phyloP scores from a whole-genome alignment of 192 early-diverging fungal species.

The Piromyces finnis region DNA sequence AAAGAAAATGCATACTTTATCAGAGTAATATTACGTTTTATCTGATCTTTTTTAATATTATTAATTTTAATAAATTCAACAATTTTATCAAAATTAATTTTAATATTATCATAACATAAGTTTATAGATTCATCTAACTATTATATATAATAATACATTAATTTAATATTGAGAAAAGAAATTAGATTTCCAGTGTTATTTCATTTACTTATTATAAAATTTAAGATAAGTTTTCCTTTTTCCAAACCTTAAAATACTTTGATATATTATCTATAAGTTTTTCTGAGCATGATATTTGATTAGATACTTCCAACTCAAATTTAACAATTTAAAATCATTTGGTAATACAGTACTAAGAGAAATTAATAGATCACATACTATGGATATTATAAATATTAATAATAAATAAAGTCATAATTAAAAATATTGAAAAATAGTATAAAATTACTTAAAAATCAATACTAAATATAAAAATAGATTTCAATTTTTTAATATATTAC shows the following conservation, averaged over 20 bases:
- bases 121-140: neutral
- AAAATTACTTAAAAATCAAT: too few relatives aligned
- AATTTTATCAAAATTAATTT: neutral
- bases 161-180: too few relatives aligned
- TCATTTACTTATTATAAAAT: too few relatives aligned
- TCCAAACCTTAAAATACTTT: neutral
- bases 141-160: conserved; percentile 77
- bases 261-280: neutral
- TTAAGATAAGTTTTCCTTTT: too few relatives aligned
- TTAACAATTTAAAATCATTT: neutral
- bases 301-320: neutral
- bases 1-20: neutral
- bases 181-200: too few relatives aligned
- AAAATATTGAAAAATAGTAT: too few relatives aligned
- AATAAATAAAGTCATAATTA: too few relatives aligned
- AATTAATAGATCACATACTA: neutral
- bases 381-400: too few relatives aligned
- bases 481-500: neutral
- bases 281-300: neutral
- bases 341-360: neutral
- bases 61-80: neutral
- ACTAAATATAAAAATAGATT: too few relatives aligned
- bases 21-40: neutral
- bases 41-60: neutral
- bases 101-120: neutral